A percentile compares a stretch with the other conserved stretches of the same genome.
Conservation (phyloP, 2,329 filamentous ascomycete species). For the Stemphylium beticola region DNA sequence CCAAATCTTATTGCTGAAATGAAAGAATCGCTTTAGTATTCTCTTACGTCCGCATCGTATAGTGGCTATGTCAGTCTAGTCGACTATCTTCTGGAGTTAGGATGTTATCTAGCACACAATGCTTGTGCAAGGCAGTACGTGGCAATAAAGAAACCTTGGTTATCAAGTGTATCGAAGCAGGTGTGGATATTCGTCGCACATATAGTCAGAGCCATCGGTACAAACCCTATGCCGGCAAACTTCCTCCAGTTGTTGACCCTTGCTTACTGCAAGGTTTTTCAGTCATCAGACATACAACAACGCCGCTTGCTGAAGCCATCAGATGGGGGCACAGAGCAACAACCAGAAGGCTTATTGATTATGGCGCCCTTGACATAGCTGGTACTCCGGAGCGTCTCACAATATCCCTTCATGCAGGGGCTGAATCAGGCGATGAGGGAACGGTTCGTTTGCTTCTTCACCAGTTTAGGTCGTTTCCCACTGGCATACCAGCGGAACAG, state of each 20-base stretch:
- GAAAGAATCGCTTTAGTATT: not conserved
- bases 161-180: not conserved
- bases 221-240: not conserved
- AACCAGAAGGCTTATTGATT: not conserved
- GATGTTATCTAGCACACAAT: not conserved
- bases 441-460: not conserved
- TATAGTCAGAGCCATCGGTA: accelerated
- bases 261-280: not conserved
- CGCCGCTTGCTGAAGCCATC: not conserved
- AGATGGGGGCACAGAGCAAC: not conserved
- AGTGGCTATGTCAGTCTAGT: not conserved
- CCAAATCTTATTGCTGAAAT: too few species aligned
- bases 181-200: not conserved
- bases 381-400: accelerated
- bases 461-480: not conserved
- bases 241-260: not conserved
- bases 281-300: accelerated
- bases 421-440: not conserved
- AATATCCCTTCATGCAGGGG: not conserved
- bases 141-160: not conserved
- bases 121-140: not conserved
- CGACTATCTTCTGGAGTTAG: not conserved
- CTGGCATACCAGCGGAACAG: too few species aligned
- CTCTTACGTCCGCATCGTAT: not conserved
- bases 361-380: not conserved